Evolutionary conservation across 495 filamentous ascomycete species (phyloP), one percentile per base, ranked within the genome.

Genomic region (Beverwykella pulmonaria): DNA sequence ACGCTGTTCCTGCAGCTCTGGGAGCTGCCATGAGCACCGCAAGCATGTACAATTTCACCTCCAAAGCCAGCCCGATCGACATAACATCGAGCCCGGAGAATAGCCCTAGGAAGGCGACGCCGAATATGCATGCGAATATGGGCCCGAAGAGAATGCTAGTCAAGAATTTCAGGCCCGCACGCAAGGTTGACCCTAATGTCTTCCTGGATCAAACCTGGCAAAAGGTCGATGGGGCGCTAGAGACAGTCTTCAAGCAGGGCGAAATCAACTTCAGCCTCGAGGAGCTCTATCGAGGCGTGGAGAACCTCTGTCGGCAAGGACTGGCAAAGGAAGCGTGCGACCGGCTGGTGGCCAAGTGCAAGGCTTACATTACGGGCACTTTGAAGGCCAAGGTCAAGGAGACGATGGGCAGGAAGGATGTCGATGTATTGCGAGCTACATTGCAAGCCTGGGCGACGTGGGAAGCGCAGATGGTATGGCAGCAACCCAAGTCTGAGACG

Each of bases 241-340:
- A 79, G 3, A 83, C 87, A 19, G 87, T 96, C 15, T 96, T 97
- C 72, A 73, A 79, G 12, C 79, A 83, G 34, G 79, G 82, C 59
- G 82, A 84, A 61, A 82, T 89, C 6, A 76, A 79, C 0, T 81
- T 84, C 63, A 91, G 92, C 14, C 77, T 95, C 47, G 94, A 98
- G 74, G 88, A 91, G 63, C 81, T 98, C 10, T 97, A 98, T 75
- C 84, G 90, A 30, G 92, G 90, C 0, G 90, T 92, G 0, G 93
- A 98, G 80, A 93, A 93, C 71, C 81, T 95, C 0, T 98, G 94
- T 75, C 84, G 90, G 57, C 87, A 88, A 63, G 89, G 86, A 1
- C 82, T 83, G 65, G 88, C 91, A 1, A 77, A 80, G n/a, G 76
- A 83, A 19, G 73, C 97, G 44, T 87, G 82, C 48, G 81, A 84